Base-by-base conservation (phyloP, 2,329 filamentous ascomycete species). In the Aspergillus vadensis region DNA sequence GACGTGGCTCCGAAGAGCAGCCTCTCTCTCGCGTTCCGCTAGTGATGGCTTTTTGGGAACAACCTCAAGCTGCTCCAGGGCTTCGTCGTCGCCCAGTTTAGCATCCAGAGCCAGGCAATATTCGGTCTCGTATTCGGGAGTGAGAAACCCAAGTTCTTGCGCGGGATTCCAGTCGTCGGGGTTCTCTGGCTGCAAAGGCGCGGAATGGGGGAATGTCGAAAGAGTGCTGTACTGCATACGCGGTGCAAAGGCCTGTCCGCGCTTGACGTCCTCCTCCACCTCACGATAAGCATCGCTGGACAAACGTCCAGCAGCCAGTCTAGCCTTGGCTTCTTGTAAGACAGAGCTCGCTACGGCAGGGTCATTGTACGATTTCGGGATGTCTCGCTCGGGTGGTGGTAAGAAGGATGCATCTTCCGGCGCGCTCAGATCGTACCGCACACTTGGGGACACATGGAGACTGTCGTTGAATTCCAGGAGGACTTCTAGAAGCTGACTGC, bases 401-500 rank as follows among this genome's bases (percentile, higher is more conserved):
- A 85, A 82, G 51, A 79, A 78, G 55, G 81, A 76, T 7, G 84
- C 74, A 53, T 78, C 71, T 49, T 69, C 72, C 3, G 76, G 71
- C 38, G 75, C 69, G 59, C 80, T 82, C 59, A 97, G 80, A 70
- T 94, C 88, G 78, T 92, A 89, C 68, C 91, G 90, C 70, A 90
- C 86, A 60, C 88, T 84, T 27, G 86, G 81, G 10, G 91, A 87
- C 48, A 98, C 87, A 73, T 95, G 91, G 19, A 89, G 82, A 47
- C 87, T 90, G 55, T 91, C 87, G 79, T 99, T 99, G 79, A 97
- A 85, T 72, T 97, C 93, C 63, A 96, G 83, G 36, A 98, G 86
- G 10, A 97, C 80, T 69, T 98, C 94, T 57, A 97, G 86, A 36
- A 98, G 80, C 75, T 93, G 92, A 76, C 93, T 97, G 69, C 49